phyloP scores from a whole-genome alignment of 1,284 basidiomycete species.

The Austropuccinia psidii region DNA sequence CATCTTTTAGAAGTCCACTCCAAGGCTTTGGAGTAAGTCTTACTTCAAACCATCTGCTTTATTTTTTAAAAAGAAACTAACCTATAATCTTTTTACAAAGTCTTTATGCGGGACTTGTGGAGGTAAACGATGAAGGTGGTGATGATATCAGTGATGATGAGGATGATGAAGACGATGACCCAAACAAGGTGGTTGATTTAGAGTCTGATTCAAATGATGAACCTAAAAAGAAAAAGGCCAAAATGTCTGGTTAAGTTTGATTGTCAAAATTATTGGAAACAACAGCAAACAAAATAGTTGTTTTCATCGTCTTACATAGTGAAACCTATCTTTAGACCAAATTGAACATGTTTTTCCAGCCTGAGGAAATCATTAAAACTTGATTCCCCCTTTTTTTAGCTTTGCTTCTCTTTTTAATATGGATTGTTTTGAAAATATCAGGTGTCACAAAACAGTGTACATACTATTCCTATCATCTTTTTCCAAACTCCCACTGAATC shows the following conservation, averaged over 20 bases:
- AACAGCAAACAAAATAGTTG: no score
- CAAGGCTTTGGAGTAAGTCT: slow-evolving; percentile 24
- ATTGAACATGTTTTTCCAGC: no score
- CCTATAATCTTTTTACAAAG: slow-evolving; percentile 3
- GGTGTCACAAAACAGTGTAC: no score
- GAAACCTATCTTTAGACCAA: no score
- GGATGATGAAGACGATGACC: slow-evolving; percentile 14
- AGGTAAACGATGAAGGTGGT: not conserved
- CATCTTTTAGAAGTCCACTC: slow-evolving; percentile 12
- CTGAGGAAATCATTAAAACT: no score
- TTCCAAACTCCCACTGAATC: no score
- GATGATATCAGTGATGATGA: not conserved
- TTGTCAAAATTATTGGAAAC: not conserved
- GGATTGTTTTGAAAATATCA: no score
- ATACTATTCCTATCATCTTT: no score
- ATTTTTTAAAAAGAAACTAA: not conserved
- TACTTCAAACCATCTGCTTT: no score
- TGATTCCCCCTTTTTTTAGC: no score
- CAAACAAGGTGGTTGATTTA: slow-evolving; percentile 11
- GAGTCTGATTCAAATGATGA: slow-evolving; percentile 20
- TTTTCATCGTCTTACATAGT: no score
- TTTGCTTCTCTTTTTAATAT: no score
- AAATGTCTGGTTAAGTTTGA: not conserved
- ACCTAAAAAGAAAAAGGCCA: slow-evolving; percentile 30
- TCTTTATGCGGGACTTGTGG: slow-evolving; percentile 11